Evolutionary conservation across 257 asterid species (phyloP), one percentile per base, ranked within the genome.

Genomic region (Solanum stenotomum): DNA sequence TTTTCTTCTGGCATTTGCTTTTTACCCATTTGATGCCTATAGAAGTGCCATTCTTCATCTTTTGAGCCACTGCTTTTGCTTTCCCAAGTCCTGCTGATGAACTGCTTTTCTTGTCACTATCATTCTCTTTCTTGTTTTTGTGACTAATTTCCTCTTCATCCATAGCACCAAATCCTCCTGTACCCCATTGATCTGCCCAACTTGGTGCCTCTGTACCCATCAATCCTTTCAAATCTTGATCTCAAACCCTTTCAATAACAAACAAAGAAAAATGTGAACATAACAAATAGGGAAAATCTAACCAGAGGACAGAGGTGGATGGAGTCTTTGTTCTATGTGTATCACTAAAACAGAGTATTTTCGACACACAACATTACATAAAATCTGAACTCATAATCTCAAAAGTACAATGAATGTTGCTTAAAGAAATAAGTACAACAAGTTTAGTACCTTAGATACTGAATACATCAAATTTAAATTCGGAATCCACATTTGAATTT

Each of bases 151-250:
- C 93, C 14, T 89, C 94, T 38, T 78, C 92, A 2, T 88, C 92
- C 90, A 95, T 92, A 15, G 94, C 96, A 49, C 98, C 99, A 87
- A 95, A 86, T 2, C 99, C 99, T 86, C 98, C 98, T 56, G 94
- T 91, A 0, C 98, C 99, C 99, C 99, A 95, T 88, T 95, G 99
- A 93, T 96, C 99, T 74, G 98, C 98, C 99, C 98, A 96, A 91
- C 98, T 95, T 12, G 96, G 93, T 25, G 92, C 98, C 16, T 94
- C 98, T 0, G 89, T 86, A 34, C 96, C 93, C 98, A 95, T 96
- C 9, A 20, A 37, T 77, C 34, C 84, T 23, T 63, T 46, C 84
- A 86, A 85, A 90, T 76, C 56, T 76, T 76, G 56, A n/a, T 37
- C 14, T 75, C 35, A 34, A 34, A 16, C 49, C 83, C 31, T 20